Percentiles rank a stretch among this genome's conserved stretches.
Evolutionary conservation across 1,284 basidiomycete genomes (phyloP).

Genomic region (Tranzscheliella williamsii): DNA sequence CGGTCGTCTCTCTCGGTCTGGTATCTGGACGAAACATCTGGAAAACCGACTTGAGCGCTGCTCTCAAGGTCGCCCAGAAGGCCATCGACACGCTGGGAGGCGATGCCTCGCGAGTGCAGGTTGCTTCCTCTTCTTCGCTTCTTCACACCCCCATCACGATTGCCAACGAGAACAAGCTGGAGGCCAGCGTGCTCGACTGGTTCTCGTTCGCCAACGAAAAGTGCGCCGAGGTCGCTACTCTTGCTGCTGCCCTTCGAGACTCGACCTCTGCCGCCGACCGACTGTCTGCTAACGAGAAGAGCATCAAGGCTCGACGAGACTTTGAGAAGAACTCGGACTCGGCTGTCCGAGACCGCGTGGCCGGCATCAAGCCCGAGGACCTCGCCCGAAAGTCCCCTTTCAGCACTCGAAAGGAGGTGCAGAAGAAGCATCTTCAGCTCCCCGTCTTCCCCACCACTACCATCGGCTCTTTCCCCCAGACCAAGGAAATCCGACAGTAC

Average conservation of each 20-base stretch:
- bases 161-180: constrained; percentile 89
- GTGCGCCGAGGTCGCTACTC: constrained; percentile 83
- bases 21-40: constrained; percentile 99
- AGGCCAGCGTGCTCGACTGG: constrained; percentile 91
- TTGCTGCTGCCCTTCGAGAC: constrained; percentile 67
- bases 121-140: constrained; percentile 95
- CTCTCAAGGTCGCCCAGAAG: constrained; percentile 81
- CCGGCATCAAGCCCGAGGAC: constrained; percentile 83
- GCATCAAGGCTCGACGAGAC: constrained; percentile 91
- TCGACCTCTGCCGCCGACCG: constrained; percentile 40
- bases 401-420: constrained; percentile 81
- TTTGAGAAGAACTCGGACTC: constrained; percentile 96
- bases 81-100: constrained; percentile 64
- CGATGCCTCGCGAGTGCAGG: constrained; percentile 72
- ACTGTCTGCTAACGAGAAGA: constrained; percentile 71
- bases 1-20: constrained; percentile 88
- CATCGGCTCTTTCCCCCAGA: constrained; percentile 95
- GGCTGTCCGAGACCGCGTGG: constrained; percentile 91
- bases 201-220: constrained; percentile 99
- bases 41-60: constrained; percentile 92
- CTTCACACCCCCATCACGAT: constrained; percentile 97
- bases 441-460: constrained; percentile 99
- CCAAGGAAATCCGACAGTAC: constrained; percentile 80
- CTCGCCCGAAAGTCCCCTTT: constrained; percentile 90
- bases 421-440: constrained; percentile 84